Evolutionary conservation across 2,329 filamentous ascomycete genomes (phyloP).

Genomic region (Pseudovirgaria hyperparasitica): DNA sequence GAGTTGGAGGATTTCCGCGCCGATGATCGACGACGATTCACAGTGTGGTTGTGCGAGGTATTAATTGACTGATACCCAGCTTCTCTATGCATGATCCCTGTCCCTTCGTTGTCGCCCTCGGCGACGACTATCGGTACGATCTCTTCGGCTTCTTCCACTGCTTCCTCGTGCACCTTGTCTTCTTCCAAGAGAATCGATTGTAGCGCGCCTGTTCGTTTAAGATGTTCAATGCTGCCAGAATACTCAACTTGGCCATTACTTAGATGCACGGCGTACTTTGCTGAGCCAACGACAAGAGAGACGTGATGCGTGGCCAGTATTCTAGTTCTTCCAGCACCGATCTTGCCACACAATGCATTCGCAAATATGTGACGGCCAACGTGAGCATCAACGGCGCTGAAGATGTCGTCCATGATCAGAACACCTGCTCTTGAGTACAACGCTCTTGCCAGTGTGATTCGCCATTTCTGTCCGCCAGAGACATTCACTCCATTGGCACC

Average conservation of each 20-base stretch:
- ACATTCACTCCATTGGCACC: constrained; percentile 77
- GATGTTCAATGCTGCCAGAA: constrained; percentile 52
- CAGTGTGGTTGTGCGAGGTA: not conserved
- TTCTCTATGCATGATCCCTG: not conserved
- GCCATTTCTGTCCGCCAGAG: constrained; percentile 55
- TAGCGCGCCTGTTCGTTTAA: constrained; percentile 28
- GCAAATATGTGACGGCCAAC: constrained; percentile 4
- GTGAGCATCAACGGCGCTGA: constrained; percentile 55
- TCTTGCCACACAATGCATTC: constrained; percentile 25
- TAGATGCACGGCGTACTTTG: constrained; percentile 63
- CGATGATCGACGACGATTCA: constrained; percentile 1
- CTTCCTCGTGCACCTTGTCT: constrained; percentile 22
- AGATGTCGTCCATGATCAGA: constrained; percentile 70
- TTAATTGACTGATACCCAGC: too few species aligned
- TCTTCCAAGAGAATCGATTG: constrained; percentile 35
- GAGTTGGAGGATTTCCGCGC: too few species aligned
- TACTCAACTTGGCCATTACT: constrained; percentile 54
- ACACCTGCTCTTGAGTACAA: constrained; percentile 69
- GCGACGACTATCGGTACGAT: constrained; percentile 18
- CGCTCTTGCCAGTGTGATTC: constrained; percentile 8
- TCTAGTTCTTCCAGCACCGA: constrained; percentile 56
- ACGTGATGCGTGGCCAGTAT: constrained; percentile 76
- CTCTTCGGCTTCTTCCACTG: constrained; percentile 27
- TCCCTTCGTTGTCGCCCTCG: not conserved
- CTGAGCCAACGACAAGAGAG: constrained; percentile 53